Percentiles rank a stretch among this genome's conserved stretches.
Evolutionary conservation across 2,329 filamentous ascomycete genomes (phyloP).

Genomic region (Colletotrichum sp.): DNA sequence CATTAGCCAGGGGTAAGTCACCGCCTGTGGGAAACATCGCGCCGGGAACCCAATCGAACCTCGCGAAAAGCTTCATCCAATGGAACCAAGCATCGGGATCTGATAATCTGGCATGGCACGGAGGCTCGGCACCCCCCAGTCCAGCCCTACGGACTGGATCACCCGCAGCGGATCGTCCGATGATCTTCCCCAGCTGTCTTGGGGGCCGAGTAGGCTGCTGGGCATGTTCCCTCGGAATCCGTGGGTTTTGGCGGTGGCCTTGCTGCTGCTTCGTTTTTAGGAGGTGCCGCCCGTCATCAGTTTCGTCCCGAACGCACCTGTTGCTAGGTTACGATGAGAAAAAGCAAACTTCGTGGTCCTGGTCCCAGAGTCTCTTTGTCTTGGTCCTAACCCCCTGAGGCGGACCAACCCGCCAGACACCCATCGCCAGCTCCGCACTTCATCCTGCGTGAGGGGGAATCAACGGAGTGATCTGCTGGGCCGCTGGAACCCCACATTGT

Average conservation of each 20-base stretch:
- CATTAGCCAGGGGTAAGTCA: not conserved
- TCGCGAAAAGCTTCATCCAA: slow-evolving; percentile 13
- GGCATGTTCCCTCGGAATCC: not conserved
- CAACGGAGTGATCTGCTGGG: not conserved
- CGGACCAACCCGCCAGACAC: not conserved
- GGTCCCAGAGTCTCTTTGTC: not conserved
- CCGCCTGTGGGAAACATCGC: not conserved
- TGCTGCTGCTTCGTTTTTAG: not conserved
- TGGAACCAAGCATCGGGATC: slow-evolving; percentile 4
- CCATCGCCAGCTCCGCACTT: slow-evolving; percentile 9
- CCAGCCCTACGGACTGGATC: slow-evolving; percentile 8
- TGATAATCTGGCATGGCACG: slow-evolving; percentile 15
- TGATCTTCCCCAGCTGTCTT: not conserved
- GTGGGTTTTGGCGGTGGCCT: not conserved
- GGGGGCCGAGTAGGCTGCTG: not conserved
- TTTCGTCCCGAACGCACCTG: not conserved
- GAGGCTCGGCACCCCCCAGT: not conserved
- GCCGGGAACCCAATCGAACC: not conserved
- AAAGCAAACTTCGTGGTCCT: not conserved
- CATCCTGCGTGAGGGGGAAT: not conserved
- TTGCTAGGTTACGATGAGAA: not conserved
- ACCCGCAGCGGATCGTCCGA: slow-evolving; percentile 16
- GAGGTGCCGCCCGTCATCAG: not conserved
- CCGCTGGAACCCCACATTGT: slow-evolving; percentile 3
- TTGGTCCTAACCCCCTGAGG: not conserved